Base-by-base conservation (phyloP, 2,329 filamentous ascomycete genomes). In the Trichophyton rubrum region DNA sequence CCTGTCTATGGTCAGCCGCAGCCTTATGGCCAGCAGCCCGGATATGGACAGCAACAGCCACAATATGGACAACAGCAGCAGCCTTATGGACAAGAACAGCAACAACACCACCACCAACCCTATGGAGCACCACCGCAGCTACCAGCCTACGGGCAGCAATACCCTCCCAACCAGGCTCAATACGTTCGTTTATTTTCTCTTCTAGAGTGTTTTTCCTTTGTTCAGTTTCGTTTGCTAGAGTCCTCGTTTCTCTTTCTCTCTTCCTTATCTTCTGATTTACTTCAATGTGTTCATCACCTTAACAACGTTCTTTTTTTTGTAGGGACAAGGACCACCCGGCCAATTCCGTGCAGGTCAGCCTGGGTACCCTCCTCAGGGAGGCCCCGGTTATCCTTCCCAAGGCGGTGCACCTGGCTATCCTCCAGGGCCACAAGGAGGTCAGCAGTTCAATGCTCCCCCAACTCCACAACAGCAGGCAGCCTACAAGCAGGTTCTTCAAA, bases 401-500 rank as follows among this genome's bases (percentile, higher is more conserved):
- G 68, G 67, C 33, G 65, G 59, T 49, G 63, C 67, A 56, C 61
- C 61, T n/a, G 62, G 66, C 4, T 63, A 66, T 33, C 67, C 64
- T 5, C 72, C 73, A 59, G 69, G 70, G 33, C 71, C 68, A 15
- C 74, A 73, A n/a, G 67, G 66, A 15, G 67, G 66, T 70, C 51
- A 62, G 62, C 57, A 67, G 65, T 13, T 65, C 65, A 65, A 67
- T 59, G 59, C 59, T 27, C 77, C 73, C 61, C 74, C 73, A 9
- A 76, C 73, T 15, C 76, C 78, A n/a, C 76, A 78, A 58, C 78
- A 83, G 60, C 69, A 81, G 33, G 74, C 72, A 35, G 79, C 76
- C 9, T 85, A 84, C 72, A 81, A 82, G 70, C 78, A 82, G 64
- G 71, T 82, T 11, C 71, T 85, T 51, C 75, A 81, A 64, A 70